A percentile compares a stretch with the other conserved stretches of the same genome.
Conservation (phyloP, 306 rosid genomes). For the Abrus precatorius region DNA sequence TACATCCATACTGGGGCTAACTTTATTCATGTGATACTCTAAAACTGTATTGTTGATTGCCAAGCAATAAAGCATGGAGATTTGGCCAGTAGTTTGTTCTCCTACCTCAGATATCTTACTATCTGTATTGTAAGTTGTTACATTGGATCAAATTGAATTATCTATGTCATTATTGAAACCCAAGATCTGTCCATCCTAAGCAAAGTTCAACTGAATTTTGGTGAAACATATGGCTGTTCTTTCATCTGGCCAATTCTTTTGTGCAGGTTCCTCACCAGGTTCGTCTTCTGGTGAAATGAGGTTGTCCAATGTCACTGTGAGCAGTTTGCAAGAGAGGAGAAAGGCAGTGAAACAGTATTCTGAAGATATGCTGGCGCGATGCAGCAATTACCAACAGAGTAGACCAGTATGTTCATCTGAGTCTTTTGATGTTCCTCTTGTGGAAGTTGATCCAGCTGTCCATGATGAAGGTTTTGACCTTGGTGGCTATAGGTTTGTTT, state of each 20-base stretch:
- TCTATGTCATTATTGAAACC: neutral
- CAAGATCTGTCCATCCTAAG: slow-evolving; percentile 8
- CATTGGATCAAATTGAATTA: slow-evolving; percentile 11
- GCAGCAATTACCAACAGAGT: slow-evolving; percentile 53
- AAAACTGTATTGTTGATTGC: slow-evolving; percentile 3
- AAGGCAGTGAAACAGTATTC: slow-evolving; percentile 42
- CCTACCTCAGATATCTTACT: slow-evolving; percentile 28
- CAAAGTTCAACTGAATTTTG: slow-evolving; percentile 4
- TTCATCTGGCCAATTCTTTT: slow-evolving; percentile 39
- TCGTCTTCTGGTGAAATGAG: slow-evolving; percentile 61
- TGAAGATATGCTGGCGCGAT: slow-evolving; percentile 50
- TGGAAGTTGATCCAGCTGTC: slow-evolving; percentile 52
- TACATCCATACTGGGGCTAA: neutral
- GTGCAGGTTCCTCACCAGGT: slow-evolving; percentile 56
- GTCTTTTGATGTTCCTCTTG: slow-evolving; percentile 47
- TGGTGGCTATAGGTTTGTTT: slow-evolving; percentile 56
- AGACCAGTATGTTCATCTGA: slow-evolving; percentile 58
- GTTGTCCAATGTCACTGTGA: slow-evolving; percentile 43
- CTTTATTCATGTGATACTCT: slow-evolving; percentile 9
- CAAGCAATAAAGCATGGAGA: slow-evolving; percentile 22
- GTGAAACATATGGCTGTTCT: slow-evolving; percentile 12
- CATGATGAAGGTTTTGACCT: slow-evolving; percentile 44
- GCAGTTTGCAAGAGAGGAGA: slow-evolving; percentile 51
- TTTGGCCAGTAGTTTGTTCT: slow-evolving; percentile 17
- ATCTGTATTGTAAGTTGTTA: neutral